Percentiles rank a stretch among this genome's conserved stretches.
Conservation (phyloP, 805 yeast species). For the Vanderwaltozyma verrucispora region DNA sequence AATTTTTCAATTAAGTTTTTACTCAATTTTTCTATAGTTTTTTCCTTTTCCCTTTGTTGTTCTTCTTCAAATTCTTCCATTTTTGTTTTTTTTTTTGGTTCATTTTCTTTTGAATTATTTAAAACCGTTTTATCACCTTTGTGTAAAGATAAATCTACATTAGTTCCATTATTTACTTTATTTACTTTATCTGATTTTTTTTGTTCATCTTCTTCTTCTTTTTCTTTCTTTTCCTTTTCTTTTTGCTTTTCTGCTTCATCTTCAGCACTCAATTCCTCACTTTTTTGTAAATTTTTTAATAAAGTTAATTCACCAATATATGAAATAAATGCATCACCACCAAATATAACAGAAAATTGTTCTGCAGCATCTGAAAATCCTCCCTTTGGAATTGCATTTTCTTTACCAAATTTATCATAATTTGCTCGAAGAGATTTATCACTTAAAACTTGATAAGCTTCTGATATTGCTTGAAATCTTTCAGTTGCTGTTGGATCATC, state of each 20-base stretch:
- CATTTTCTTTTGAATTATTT: slow-evolving; percentile 12
- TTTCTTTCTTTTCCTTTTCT: slow-evolving; percentile 26
- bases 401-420: slow-evolving; percentile 69
- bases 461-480: slow-evolving; percentile 49
- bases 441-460: slow-evolving; percentile 71
- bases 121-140: not conserved
- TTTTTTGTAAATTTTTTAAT: slow-evolving; percentile 62
- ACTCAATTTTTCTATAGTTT: slow-evolving; percentile 52
- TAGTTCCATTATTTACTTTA: not conserved
- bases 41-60: slow-evolving; percentile 53
- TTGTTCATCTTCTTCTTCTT: slow-evolving; percentile 7
- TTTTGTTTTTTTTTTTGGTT: slow-evolving; percentile 34
- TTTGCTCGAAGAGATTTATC: slow-evolving; percentile 52
- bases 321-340: slow-evolving; percentile 80
- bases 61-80: slow-evolving; percentile 66
- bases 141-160: not conserved
- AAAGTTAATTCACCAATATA: slow-evolving; percentile 85
- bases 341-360: slow-evolving; percentile 63
- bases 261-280: slow-evolving; percentile 40
- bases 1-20: slow-evolving; percentile 47
- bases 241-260: slow-evolving; percentile 33
- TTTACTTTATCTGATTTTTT: not conserved
- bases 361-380: slow-evolving; percentile 72
- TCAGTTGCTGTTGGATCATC: slow-evolving; percentile 66
- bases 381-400: slow-evolving; percentile 56